Base-by-base conservation (phyloP, 225 moss, liverwort and hornwort species). In the Climacium dendroides region DNA sequence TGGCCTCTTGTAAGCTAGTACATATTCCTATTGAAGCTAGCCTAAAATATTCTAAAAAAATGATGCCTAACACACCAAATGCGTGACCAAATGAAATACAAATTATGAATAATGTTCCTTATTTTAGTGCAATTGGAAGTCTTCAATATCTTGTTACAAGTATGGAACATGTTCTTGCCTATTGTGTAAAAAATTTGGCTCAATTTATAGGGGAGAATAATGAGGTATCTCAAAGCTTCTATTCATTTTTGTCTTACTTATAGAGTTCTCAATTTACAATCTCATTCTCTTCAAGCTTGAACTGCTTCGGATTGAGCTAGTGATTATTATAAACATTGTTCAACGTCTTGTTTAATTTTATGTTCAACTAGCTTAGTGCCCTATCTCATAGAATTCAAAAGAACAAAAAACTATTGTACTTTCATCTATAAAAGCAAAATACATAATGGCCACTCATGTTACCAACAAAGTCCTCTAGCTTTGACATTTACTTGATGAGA, bases 301-400 rank as follows among this genome's bases (percentile, higher is more conserved):
- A 26, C 5, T 26, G 0, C 25, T 70, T 70, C 1, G 0, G 5
- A 70, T 70, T 41, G 14, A 5, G 1, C 5, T 3, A 0, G 8
- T 6, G 5, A 71, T 71, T 71, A 8, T 43, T 5, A 26, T 9
- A 26, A 5, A 14, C 5, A 3, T 70, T 1, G 3, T 24, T 39
- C 24, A 7, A 69, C 13, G 1, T 69, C 1, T 2, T 0, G 13
- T 39, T 39, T 4, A n/a, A n/a, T n/a, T n/a, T 39, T 39, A 39
- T 69, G 0, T 41, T 69, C 69, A 69, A 69, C 3, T 69, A 0
- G 69, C 4, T 1, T 13, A 69, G 15, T 70, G 8, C 0, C 14
- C 25, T 70, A 41, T 41, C 25, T 24, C 5, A 18, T 39, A 8
- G 12, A 69, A 39, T 41, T 69, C 41, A 32, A n/a, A 66, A 22